Evolutionary conservation across 805 yeast species (phyloP).

Genomic region (Kodamaea jinghongensis): DNA sequence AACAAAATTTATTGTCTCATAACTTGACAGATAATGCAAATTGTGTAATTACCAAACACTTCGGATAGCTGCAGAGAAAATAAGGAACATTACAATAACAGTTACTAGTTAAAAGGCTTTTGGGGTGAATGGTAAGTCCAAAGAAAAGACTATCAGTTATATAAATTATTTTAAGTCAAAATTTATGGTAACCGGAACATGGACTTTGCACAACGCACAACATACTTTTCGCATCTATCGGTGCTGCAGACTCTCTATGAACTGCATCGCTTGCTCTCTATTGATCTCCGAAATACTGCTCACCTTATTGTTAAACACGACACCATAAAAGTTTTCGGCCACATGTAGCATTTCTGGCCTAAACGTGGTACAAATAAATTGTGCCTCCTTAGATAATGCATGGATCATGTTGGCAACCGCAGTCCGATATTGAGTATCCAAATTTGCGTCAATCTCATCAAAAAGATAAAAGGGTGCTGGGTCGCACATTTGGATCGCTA

Average conservation of each 20-base stretch:
- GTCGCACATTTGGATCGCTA: slow-evolving; percentile 92
- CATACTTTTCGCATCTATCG: slow-evolving; percentile 3
- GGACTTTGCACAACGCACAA: too few species aligned
- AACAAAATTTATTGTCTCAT: too few species aligned
- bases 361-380: slow-evolving; percentile 95
- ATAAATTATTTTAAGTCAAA: too few species aligned
- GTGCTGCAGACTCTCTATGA: slow-evolving; percentile 67
- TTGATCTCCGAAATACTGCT: slow-evolving; percentile 73
- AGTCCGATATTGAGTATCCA: slow-evolving; percentile 87
- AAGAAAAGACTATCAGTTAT: too few species aligned
- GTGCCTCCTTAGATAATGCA: slow-evolving; percentile 65
- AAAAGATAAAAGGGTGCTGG: slow-evolving; percentile 96
- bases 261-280: slow-evolving; percentile 72
- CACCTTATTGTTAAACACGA: slow-evolving; percentile 75
- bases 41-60: too few species aligned
- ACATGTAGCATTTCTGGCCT: slow-evolving; percentile 87
- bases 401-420: slow-evolving; percentile 79
- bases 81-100: too few species aligned
- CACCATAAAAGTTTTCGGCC: slow-evolving; percentile 87
- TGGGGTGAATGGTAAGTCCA: too few species aligned
- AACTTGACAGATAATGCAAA: too few species aligned
- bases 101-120: too few species aligned
- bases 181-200: too few species aligned
- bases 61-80: too few species aligned
- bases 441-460: slow-evolving; percentile 95